Evolutionary conservation across 129 eudicot genomes (phyloP).

Genomic region (Saussurea involucrata): DNA sequence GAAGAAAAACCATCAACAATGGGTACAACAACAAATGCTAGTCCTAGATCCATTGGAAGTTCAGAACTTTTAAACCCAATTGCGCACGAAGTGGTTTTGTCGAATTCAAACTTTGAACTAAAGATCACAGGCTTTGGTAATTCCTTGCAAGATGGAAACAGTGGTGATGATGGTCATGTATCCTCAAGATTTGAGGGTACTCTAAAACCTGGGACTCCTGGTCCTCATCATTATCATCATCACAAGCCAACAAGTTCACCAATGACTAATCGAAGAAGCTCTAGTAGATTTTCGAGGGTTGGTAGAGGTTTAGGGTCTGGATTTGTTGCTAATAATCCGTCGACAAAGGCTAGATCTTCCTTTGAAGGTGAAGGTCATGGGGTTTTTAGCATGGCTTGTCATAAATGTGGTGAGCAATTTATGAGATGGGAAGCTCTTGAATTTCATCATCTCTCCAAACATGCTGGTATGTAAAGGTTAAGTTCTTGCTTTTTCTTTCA

Average conservation of each 20-base stretch:
- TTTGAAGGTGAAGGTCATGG: constrained; percentile 44
- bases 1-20: constrained; percentile 47
- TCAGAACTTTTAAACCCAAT: constrained; percentile 73
- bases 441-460: constrained; percentile 82
- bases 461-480: constrained; percentile 56
- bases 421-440: constrained; percentile 76
- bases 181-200: constrained; percentile 55
- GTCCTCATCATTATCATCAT: constrained; percentile 45
- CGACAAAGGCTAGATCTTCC: constrained; percentile 44
- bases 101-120: constrained; percentile 62
- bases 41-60: constrained; percentile 86
- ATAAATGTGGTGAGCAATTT: constrained; percentile 77
- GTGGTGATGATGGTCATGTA: constrained; percentile 21
- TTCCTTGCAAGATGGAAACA: constrained; percentile 37
- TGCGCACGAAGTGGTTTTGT: constrained; percentile 67
- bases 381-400: constrained; percentile 43
- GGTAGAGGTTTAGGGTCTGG: constrained; percentile 43
- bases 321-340: constrained; percentile 24
- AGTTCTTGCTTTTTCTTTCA: neutral
- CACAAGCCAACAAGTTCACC: constrained; percentile 34
- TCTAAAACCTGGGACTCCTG: constrained; percentile 73
- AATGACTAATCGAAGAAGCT: constrained; percentile 18
- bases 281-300: constrained; percentile 27
- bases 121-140: constrained; percentile 44
- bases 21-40: constrained; percentile 31